Base-by-base conservation (phyloP, 306 rosid species). In the Cucurbita pepo region DNA sequence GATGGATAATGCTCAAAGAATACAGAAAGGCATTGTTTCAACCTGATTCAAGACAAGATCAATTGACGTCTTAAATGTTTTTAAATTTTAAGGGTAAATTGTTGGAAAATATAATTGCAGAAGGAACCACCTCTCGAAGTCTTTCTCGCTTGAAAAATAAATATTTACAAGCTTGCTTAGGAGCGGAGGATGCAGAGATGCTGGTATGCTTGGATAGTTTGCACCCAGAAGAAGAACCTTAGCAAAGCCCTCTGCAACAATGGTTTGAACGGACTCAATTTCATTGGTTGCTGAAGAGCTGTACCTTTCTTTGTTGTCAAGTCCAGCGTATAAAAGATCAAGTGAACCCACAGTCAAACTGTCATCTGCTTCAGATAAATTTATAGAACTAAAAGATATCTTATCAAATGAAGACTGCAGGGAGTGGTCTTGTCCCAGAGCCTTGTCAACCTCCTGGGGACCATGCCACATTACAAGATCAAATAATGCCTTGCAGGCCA, bases 1-100 rank as follows among this genome's bases (percentile, higher is more conserved):
- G 89, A 87, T 63, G 99, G 95, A 74, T 89, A 94, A 83, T 89
- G 89, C 86, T 90, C 99, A 79, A 94, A 94, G 83, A 91, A 91
- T 58, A 94, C 99, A 51, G 89, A 90, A 63, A 94, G 81, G 69
- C 96, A 91, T 77, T 94, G 99, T 82, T 86, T 91, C 87, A 91
- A 83, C 86, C 98, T 94, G 85, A 44, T 73, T 37, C 53, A 78
- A 56, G 75, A 8, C 36, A 66, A 41, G 75, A 48, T 5, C 54
- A 36, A 79, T 47, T 72, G 69, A 55, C 34, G 72, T 59, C 5
- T 73, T 54, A 70, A 66, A 59, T 72, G 45, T 25, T 43, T 58
- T 6, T 41, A 62, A 13, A 57, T 25, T 53, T 61, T 54, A 40
- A 37, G 18, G 36, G 64, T 44, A 77, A 30, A 19, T 59, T 53